Evolutionary conservation across 75 land plant species (phyloP).

Genomic region (Pinus taeda): DNA sequence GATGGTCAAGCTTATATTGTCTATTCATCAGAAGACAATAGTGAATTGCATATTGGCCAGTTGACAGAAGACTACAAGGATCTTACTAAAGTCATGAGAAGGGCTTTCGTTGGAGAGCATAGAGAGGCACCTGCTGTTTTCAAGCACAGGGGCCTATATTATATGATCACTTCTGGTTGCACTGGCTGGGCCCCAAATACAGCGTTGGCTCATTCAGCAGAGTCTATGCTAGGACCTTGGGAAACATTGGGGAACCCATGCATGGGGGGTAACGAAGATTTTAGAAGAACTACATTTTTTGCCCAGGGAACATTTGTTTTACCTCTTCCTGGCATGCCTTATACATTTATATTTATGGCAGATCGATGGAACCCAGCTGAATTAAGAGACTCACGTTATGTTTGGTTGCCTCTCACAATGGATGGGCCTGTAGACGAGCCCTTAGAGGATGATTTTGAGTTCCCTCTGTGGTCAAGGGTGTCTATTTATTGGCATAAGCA

Average conservation of each 20-base stretch:
- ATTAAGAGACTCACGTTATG: slow-evolving; percentile 86
- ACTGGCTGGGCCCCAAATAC: slow-evolving; percentile 96
- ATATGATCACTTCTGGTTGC: slow-evolving; percentile 99
- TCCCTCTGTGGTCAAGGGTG: slow-evolving; percentile 87
- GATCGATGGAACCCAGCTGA: slow-evolving; percentile 96
- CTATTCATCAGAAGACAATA: slow-evolving; percentile 89
- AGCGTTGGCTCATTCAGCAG: slow-evolving; percentile 96
- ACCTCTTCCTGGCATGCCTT: slow-evolving; percentile 77
- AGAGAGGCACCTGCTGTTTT: slow-evolving; percentile 97
- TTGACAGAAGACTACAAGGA: slow-evolving; percentile 83
- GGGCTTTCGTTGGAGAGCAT: slow-evolving; percentile 70
- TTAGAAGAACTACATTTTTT: slow-evolving; percentile 75
- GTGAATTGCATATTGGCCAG: slow-evolving; percentile 85
- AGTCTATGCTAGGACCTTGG: slow-evolving; percentile 98
- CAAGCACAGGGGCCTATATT: slow-evolving; percentile 80
- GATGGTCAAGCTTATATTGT: slow-evolving; percentile 81
- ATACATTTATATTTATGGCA: slow-evolving; percentile 87
- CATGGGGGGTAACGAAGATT: slow-evolving; percentile 73
- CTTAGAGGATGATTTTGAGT: slow-evolving; percentile 79
- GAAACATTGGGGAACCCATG: slow-evolving; percentile 96
- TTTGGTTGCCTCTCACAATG: slow-evolving; percentile 88
- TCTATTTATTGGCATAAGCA: slow-evolving; percentile 86
- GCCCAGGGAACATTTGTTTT: slow-evolving; percentile 92
- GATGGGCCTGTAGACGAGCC: slow-evolving; percentile 81
- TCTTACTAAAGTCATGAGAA: slow-evolving; percentile 47